Percentiles rank a stretch among this genome's conserved stretches.
Evolutionary conservation across 345 rosid genomes (phyloP).

Genomic region (Hibiscus mutabilis): DNA sequence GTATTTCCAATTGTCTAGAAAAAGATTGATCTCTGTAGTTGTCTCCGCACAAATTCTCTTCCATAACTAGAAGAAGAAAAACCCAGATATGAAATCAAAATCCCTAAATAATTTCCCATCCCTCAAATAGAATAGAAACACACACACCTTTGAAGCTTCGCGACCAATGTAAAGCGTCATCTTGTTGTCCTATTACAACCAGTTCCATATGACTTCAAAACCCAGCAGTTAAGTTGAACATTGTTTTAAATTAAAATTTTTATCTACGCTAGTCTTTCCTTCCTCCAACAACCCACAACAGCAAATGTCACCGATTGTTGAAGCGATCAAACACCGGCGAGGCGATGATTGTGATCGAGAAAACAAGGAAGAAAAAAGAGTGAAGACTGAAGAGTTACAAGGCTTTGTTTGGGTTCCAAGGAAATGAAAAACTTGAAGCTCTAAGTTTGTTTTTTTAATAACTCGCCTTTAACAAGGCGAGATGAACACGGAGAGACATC

Average conservation of each 20-base stretch:
- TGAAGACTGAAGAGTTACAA: neutral
- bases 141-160: constrained; percentile 67
- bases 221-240: constrained; percentile 44
- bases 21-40: constrained; percentile 72
- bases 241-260: constrained; percentile 18
- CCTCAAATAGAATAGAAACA: neutral
- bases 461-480: constrained; percentile 33
- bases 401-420: neutral
- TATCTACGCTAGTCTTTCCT: too few relatives aligned
- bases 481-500: constrained; percentile 32
- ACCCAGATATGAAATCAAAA: constrained; percentile 16
- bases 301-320: constrained; percentile 16
- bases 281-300: neutral
- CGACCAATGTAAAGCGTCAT: constrained; percentile 96
- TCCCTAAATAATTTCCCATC: neutral
- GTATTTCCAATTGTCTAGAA: constrained; percentile 80
- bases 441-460: neutral
- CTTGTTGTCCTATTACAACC: constrained; percentile 33
- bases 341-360: constrained; percentile 3
- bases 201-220: constrained; percentile 56
- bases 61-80: constrained; percentile 55
- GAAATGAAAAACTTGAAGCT: neutral
- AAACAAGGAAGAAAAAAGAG: constrained; percentile 1
- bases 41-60: constrained; percentile 83
- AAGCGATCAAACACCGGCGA: neutral